Evolutionary conservation across 257 asterid genomes (phyloP), one percentile per base, ranked within the genome.

Genomic region (Scutellaria barbata): DNA sequence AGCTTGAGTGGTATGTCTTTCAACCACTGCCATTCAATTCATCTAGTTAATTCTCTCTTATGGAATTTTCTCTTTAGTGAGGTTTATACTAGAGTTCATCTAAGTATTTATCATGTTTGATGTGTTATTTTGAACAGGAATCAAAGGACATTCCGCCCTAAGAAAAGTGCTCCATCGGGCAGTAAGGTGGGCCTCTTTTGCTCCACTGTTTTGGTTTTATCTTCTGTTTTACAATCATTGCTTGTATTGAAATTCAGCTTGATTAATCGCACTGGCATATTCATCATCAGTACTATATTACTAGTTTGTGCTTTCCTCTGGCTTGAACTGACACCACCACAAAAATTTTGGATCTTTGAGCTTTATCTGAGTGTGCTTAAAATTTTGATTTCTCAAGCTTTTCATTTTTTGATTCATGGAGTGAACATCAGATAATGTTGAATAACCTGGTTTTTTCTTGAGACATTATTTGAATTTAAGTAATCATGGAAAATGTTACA

Each of bases 111-210:
- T 47, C 52, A 9, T 57, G 47, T 68, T 63, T 59, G 53, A 14
- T 66, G 72, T 78, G 74, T 51, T 82, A 35, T 53, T 66, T 66
- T 78, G 30, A 41, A 41, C 87, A 92, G 98, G 89, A 92, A 90
- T 56, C 98, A 92, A 78, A 85, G 88, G 81, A 92, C 98, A 5
- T 92, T 92, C 83, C 93, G 98, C 60, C 98, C 98, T 58, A 92
- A 92, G 73, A 90, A 92, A 76, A 92, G 95, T 82, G 95, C 96
- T 22, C 97, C 97, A 13, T 92, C 98, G 3, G 98, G 98, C 82
- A 92, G 92, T 83, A 92, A 92, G 98, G 98, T 92, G 73, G 69
- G 5, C 77, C 17, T 81, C 17, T 45, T 76, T 46, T 40, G 46
- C 67, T 63, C n/a, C 12, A 43, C 67, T 69, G 11, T 17, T 63